Percentiles rank a stretch among this genome's conserved stretches.
phyloP scores from a whole-genome alignment of 192 early-diverging fungal species.

The Backusella parvicylindrica region DNA sequence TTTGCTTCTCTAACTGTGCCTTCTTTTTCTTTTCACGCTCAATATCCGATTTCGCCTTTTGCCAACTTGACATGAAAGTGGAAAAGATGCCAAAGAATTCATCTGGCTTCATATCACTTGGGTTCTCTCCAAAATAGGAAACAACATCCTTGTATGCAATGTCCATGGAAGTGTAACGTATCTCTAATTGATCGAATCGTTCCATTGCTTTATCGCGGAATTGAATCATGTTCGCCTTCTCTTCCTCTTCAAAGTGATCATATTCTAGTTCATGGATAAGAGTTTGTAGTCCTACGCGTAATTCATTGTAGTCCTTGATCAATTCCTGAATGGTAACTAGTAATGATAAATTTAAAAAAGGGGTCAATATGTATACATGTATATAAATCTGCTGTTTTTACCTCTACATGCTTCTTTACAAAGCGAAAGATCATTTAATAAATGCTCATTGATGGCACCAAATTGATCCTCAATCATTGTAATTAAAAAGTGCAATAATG shows the following conservation, averaged over 20 bases:
- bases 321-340: constrained; percentile 53
- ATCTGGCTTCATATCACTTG: constrained; percentile 67
- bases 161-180: constrained; percentile 67
- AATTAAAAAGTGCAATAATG: constrained; percentile 75
- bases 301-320: constrained; percentile 45
- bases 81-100: constrained; percentile 89
- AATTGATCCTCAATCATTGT: constrained; percentile 63
- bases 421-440: constrained; percentile 62
- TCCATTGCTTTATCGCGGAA: constrained; percentile 61
- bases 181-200: constrained; percentile 55
- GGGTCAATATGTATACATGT: neutral
- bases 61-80: constrained; percentile 71
- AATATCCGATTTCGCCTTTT: constrained; percentile 51
- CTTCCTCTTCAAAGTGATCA: constrained; percentile 35
- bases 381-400: constrained; percentile 19
- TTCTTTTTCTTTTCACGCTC: constrained; percentile 27
- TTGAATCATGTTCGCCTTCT: constrained; percentile 55
- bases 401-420: constrained; percentile 72
- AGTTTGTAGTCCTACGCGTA: constrained; percentile 41
- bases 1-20: constrained; percentile 38
- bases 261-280: constrained; percentile 44
- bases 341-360: neutral
- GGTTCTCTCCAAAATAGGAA: constrained; percentile 71
- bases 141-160: constrained; percentile 66
- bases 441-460: constrained; percentile 49